Evolutionary conservation across 257 asterid genomes (phyloP), one percentile per base, ranked within the genome.

Genomic region (Phtheirospermum japonicum): DNA sequence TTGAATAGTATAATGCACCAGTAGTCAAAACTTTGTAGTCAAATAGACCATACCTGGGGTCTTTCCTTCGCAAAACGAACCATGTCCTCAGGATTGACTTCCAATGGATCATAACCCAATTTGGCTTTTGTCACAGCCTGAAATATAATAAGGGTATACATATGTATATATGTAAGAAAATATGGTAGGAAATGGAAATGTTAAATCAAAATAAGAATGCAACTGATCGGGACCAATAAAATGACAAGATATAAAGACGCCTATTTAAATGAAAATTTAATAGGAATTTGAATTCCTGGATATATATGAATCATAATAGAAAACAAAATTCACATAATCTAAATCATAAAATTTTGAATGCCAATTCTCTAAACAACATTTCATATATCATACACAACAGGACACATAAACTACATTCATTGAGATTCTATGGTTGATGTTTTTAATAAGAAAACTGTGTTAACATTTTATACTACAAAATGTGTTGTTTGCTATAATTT

Each of bases 1-100:
- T 57, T 36, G 18, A 14, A 60, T 59, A 23, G 37, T 19, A 57
- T 59, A 54, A 61, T 37, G 66, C 63, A 72, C 30, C 70, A 57
- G 30, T 26, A 16, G 36, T 48, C 28, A 40, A 67, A 32, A 26
- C 28, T 18, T 12, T 59, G 58, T 34, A 46, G 61, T 60, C 50
- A 63, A 48, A 58, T 54, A 63, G 58, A 73, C 53, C 77, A 61
- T 80, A 93, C 99, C 95, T 89, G 99, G 20, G 99, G 99, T 66
- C 67, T 82, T 82, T 93, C 97, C 87, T 48, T 87, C 13, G 99
- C 99, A 79, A 83, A 93, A 57, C 84, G 96, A 82, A 93, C 99
- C 99, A 93, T 93, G 69, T 93, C 99, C 88, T 93, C 99, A 32
- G 99, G 99, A 76, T 93, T 89, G 71, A 93, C 99, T 76, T 93